Base-by-base conservation (phyloP, 208 protist genomes). In the Leptomonas pyrrhocoris region DNA sequence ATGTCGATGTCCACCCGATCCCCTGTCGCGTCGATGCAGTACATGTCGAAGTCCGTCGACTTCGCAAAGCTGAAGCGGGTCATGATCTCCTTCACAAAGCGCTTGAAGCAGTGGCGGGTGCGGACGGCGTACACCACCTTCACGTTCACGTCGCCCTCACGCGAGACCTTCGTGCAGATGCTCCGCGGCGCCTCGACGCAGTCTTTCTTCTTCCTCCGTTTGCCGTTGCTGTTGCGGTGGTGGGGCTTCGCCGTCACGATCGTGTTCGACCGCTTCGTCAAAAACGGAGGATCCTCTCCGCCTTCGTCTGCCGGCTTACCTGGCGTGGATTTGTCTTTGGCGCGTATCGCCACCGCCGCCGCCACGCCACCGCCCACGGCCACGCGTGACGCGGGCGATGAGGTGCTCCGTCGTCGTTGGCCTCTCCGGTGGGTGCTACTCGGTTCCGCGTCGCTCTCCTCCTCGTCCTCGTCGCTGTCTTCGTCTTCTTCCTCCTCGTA, bases 1-100 rank as follows among this genome's bases (percentile, higher is more conserved):
- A 88, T 69, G 53, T 95, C 90, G 80, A 95, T 93, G 67, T 95
- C 90, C 4, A 93, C 80, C 19, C 80, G 85, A 45, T 95, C 90
- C 21, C 85, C 84, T 11, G 70, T 66, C 18, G 66, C 61, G 55
- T 95, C 87, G 28, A 93, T 77, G 56, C 81, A 89, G 73, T 91
- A 95, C 74, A 95, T 83, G 67, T 92, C 86, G 66, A 95, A 95
- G 60, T 93, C 90, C 12, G 62, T 68, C 16, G 77, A 34, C 25
- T 82, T 59, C 31, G 54, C 66, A 63, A 91, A 95, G 25, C 75
- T 70, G 55, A 93, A 95, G 31, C 90, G 90, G 7, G 45, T 57
- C 85, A 86, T 92, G 30, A 95, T 59, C 58, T 90, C 78, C 27
- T 68, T 70, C 11, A 84, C 55, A 58, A 85, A 92, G 19, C 55